Evolutionary conservation across 768 basidiomycete genomes (phyloP), one percentile per base, ranked within the genome.

Genomic region (Boletus reticulatus): DNA sequence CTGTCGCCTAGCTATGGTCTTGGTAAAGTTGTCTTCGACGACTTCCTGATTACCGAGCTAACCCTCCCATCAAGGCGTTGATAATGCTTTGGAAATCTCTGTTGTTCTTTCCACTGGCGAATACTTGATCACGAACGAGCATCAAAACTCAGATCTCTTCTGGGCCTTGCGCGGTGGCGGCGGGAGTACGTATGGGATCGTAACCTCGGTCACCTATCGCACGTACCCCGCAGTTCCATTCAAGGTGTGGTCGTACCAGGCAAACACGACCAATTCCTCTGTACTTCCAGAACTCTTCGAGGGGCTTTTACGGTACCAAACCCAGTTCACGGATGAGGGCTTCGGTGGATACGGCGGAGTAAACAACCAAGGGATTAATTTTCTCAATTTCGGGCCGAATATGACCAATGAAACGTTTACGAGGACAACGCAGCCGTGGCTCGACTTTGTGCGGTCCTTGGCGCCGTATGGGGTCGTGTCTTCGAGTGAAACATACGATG

Each of bases 91-190:
- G 5, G 71, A 84, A 53, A 77, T 81, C 44, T 72, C 67, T 0
- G 61, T 80, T 6, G 77, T 83, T 4, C 76, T 72, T 10, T 70
- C 82, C 5, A 67, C 72, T 3, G 82, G 81, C 4, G 55, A 72
- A 6, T 61, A 73, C 42, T 57, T 79, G 50, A 71, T 59, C 6
- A 72, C 68, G 19, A 83, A 82, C 60, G 54, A 62, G 0, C 66
- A 75, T 61, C 68, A 73, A 39, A 71, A 81, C 57, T n/a, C 69
- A 6, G 80, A 83, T 48, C 72, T 84, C 11, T 84, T 80, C 64
- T 84, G 79, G 78, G 82, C 82, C 0, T 60, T 84, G 43, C 73
- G 81, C 29, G 81, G 81, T 1, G 79, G 78, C 2, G 82, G 82
- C 1, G 80, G 80, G 3, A 72, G 76, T 13, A 82, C 78, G 0